Evolutionary conservation across 2,329 filamentous ascomycete species (phyloP).

Genomic region (Camillea tinctor): DNA sequence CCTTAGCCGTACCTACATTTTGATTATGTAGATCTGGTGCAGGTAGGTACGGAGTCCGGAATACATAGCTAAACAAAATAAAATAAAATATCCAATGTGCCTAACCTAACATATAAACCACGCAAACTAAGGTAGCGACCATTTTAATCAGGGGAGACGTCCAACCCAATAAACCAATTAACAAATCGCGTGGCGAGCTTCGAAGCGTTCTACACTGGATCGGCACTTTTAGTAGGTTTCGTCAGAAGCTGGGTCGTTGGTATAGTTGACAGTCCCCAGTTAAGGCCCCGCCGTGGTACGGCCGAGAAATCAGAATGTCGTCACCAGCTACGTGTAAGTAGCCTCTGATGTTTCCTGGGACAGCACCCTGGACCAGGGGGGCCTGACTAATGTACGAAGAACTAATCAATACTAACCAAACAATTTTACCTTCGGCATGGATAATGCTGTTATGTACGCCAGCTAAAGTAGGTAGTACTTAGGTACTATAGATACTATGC

Average conservation of each 20-base stretch:
- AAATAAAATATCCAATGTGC: neutral
- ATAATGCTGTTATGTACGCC: neutral
- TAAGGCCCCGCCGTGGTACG: neutral
- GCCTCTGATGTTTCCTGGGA: neutral
- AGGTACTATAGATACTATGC: no score
- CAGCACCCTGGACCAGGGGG: neutral
- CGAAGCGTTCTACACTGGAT: neutral
- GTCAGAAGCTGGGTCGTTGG: neutral
- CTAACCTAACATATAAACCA: neutral
- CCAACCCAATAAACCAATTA: neutral
- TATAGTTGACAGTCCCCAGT: neutral
- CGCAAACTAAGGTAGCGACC: neutral
- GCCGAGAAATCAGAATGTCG: constrained; percentile 11
- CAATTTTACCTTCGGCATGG: neutral
- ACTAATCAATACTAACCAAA: neutral
- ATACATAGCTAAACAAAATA: neutral
- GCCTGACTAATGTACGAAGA: neutral
- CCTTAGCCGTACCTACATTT: no score
- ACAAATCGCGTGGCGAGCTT: neutral
- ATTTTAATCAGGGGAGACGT: neutral
- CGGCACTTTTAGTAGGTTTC: neutral
- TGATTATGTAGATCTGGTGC: no score
- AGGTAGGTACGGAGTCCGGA: no score
- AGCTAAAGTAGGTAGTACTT: no score
- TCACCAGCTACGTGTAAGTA: constrained; percentile 9